Evolutionary conservation across 169 alveolate species (phyloP), one percentile per base, ranked within the genome.

Genomic region (Amoebophrya sp.): DNA sequence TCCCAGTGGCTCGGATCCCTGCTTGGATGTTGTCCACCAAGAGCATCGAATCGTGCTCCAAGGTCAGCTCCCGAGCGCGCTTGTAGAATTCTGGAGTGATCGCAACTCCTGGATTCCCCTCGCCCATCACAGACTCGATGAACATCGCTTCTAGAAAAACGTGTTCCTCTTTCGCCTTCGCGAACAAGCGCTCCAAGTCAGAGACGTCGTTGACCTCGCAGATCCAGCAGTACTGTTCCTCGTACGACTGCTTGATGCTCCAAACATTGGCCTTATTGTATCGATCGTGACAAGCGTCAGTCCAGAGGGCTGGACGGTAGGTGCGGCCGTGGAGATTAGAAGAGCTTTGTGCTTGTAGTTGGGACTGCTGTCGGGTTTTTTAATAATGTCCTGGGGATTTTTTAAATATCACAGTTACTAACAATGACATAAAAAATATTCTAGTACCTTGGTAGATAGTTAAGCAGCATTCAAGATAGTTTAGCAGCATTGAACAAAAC

Each of bases 271-370:
- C 65, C 65, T 6, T 12, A 18, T 10, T 41, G 40, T 89, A 89
- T 76, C 77, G 40, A n/a, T 89, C 91, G 33, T 89, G 54, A 38
- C 91, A 89, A 39, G 77, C 41, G 41, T 54, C 41, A 23, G 77
- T 89, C 77, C 40, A 89, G 34, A 89, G 77, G 26, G 91, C 91
- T 2, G 91, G 91, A 29, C 91, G 40, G 76, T 40, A 89, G 91
- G 91, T 89, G 33, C 91, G 91, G 55, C 91, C 91, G 41, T 89
- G 91, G 38, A n/a, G n/a, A n/a, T n/a, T n/a, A n/a, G n/a, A n/a
- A n/a, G n/a, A n/a, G n/a, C n/a, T n/a, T n/a, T n/a, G n/a, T n/a
- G n/a, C n/a, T n/a, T n/a, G n/a, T n/a, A n/a, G n/a, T n/a, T n/a
- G n/a, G n/a, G n/a, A n/a, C n/a, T n/a, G n/a, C n/a, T n/a, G n/a